These are phyloP conservation scores for Colletotrichum lupini DNA, from an alignment of 2,329 filamentous ascomycete genomes.

Conservation along the genomic window DNA sequence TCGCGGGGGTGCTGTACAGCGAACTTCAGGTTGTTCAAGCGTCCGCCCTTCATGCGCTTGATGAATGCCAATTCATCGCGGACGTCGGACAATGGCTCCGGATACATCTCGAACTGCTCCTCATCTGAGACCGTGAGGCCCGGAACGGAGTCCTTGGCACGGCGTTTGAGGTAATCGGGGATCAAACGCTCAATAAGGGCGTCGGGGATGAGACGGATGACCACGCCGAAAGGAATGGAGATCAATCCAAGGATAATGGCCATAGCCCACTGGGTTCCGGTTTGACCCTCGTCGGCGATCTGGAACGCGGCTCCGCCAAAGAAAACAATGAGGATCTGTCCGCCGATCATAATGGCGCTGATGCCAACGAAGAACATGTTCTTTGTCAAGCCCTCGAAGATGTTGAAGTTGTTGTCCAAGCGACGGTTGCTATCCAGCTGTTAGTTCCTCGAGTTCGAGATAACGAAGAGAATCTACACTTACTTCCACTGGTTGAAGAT, in stretches of 20 bases:
- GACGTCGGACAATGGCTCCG: slow-evolving; percentile 78
- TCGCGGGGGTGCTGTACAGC: slow-evolving; percentile 81
- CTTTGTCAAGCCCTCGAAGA: slow-evolving; percentile 86
- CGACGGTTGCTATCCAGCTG: slow-evolving; percentile 76
- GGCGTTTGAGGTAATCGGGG: slow-evolving; percentile 63
- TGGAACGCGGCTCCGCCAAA: slow-evolving; percentile 85
- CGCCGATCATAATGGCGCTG: slow-evolving; percentile 86
- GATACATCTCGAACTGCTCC: slow-evolving; percentile 74
- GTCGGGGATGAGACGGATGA: slow-evolving; percentile 87
- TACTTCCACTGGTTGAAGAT: slow-evolving; percentile 98
- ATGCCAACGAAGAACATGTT: slow-evolving; percentile 94
- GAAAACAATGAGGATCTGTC: slow-evolving; percentile 90
- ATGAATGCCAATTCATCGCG: slow-evolving; percentile 85
- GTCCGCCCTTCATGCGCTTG: slow-evolving; percentile 83
- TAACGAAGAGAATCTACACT: slow-evolving; percentile 49
- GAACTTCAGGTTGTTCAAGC: slow-evolving; percentile 84
- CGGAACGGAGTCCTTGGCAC: slow-evolving; percentile 56
- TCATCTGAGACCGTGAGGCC: slow-evolving; percentile 73
- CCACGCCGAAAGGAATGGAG: slow-evolving; percentile 85
- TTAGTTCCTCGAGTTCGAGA: slow-evolving; percentile 37
- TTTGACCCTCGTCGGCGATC: slow-evolving; percentile 71
- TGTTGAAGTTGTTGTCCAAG: slow-evolving; percentile 94
- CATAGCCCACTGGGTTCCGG: slow-evolving; percentile 85
- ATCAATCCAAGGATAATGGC: slow-evolving; percentile 85
- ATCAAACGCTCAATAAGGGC: slow-evolving; percentile 66